Evolutionary conservation across 345 rosid genomes (phyloP), one percentile per base, ranked within the genome.

Genomic region (Aurinia saxatilis): DNA sequence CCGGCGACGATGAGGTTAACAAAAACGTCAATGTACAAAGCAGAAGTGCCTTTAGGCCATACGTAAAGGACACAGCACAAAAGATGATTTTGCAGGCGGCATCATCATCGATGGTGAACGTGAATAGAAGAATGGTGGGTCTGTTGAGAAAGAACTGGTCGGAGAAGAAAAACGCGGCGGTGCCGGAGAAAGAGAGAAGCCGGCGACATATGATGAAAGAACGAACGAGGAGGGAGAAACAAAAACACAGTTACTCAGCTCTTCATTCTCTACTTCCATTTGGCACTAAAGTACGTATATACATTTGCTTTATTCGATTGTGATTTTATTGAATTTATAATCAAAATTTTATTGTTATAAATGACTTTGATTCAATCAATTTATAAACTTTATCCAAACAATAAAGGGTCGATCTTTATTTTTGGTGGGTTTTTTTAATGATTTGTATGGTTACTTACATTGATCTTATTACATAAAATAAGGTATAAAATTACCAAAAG

Each of bases 161-260:
- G 7, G 33, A 37, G 35, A 42, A 17, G 60, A 30, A 6, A 36
- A 63, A 30, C 25, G 37, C 45, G 23, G 56, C 27, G 15, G 79
- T 68, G 10, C 47, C 65, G n/a, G 81, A 60, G 29, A 71, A 72
- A 35, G 71, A 72, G 1, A 75, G 83, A 50, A 23, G 77, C 36
- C 60, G 67, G 52, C 72, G 63, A 6, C 96, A 81, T 58, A 80
- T 70, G 86, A 44, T 87, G 76, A 82, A 74, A 45, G 98, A 91
- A 65, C 77, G 98, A 72, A 44, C 68, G 49, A 81, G 98, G 53
- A 78, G 98, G 73, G 78, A 70, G 62, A 82, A 38, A 74, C 93
- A 87, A 77, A 84, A 71, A 75, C 62, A 69, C 9, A 74, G 76
- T 38, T 91, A 78, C 78, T 57, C 46, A 0, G 75, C 77, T 53